These are phyloP conservation scores for Brassica hybrid DNA, from an alignment of 441 rosid species.

Conservation along the genomic window DNA sequence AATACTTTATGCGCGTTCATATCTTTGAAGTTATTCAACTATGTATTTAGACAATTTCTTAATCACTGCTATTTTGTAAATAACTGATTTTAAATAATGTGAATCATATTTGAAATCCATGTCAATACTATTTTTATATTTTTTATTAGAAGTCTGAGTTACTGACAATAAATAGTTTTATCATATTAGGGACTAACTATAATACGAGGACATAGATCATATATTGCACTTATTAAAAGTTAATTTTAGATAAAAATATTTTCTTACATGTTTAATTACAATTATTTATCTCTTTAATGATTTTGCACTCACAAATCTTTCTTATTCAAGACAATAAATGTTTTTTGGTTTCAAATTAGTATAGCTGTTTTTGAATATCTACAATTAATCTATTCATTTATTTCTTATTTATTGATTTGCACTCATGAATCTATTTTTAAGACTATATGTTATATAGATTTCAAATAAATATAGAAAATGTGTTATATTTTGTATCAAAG, in stretches of 20 bases:
- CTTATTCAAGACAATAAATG: background rate
- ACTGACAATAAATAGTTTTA: background rate
- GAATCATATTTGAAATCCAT: background rate
- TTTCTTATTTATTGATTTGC: background rate
- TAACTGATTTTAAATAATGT: background rate
- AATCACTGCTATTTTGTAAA: background rate
- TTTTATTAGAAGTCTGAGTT: background rate
- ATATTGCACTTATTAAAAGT: background rate
- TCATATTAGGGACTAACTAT: background rate
- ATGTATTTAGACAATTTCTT: background rate
- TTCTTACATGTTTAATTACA: background rate
- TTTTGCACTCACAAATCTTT: background rate
- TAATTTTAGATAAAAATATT: background rate
- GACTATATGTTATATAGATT: background rate
- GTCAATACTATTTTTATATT: background rate
- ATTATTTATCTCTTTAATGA: background rate
- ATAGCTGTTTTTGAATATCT: background rate
- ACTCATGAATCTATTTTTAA: background rate
- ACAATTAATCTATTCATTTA: background rate
- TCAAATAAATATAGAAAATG: background rate
- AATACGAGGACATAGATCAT: background rate
- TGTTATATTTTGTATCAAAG: background rate
- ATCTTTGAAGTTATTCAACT: constrained; percentile 10
- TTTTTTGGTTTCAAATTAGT: background rate
- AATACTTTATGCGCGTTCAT: background rate